These are phyloP conservation scores for Fusarium mangiferae DNA, from an alignment of 2,329 filamentous ascomycete genomes.

Conservation along the genomic window DNA sequence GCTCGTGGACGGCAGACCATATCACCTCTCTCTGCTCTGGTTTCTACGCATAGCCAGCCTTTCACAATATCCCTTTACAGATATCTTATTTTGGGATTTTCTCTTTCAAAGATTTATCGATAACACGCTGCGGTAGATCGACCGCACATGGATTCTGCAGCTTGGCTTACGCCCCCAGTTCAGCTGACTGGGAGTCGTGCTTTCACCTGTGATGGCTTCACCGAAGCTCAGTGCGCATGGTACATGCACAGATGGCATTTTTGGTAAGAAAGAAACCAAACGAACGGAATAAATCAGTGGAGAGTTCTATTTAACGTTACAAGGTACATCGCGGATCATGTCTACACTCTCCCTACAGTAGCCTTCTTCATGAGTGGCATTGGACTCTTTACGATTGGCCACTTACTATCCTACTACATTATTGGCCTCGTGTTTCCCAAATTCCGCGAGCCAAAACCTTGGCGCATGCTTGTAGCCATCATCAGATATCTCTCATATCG, in stretches of 20 bases:
- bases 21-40: too few relatives aligned
- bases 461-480: fast-evolving
- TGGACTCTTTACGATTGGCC: neutral
- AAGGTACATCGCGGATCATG: neutral
- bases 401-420: neutral
- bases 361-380: neutral
- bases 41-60: too few relatives aligned
- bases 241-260: neutral
- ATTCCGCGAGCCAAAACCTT: fast-evolving
- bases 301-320: neutral
- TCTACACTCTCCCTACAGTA: neutral
- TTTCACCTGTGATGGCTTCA: neutral
- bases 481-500: neutral
- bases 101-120: too few relatives aligned
- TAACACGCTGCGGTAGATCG: too few relatives aligned
- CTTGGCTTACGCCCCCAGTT: neutral
- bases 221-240: neutral
- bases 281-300: too few relatives aligned
- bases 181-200: neutral
- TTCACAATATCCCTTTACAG: too few relatives aligned
- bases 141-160: neutral
- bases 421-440: neutral
- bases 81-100: too few relatives aligned
- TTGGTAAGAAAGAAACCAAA: neutral
- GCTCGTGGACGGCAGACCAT: too few relatives aligned